Evolutionary conservation across 495 filamentous ascomycete genomes (phyloP), one percentile per base, ranked within the genome.

Genomic region (Daldinia caldariorum): DNA sequence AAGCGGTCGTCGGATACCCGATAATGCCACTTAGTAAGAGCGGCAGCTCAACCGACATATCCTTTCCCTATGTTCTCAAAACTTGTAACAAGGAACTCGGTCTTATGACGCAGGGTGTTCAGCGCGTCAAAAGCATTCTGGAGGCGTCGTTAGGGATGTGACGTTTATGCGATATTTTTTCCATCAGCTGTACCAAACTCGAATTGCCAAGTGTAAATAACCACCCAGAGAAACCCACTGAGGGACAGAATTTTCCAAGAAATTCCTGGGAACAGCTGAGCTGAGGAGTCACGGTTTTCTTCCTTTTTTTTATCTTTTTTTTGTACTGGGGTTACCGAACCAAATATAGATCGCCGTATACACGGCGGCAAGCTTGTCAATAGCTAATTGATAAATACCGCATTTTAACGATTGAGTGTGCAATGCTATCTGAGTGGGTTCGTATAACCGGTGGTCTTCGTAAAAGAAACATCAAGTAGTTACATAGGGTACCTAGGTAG

Each of bases 231-330:
- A 58, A 34, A 58, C 51, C 63, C 37, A 38, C 60, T 58, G 20
- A 61, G 62, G 59, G 61, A 54, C 41, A 54, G 49, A 60, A 59
- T 54, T 60, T 72, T 61, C 35, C 58, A 58, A 62, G 57, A 66
- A 58, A 71, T 31, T 47, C 63, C 70, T 65, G 61, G 72, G 56
- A 63, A 68, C 72, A 76, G 72, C 74, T 71, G 74, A 66, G 50
- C 71, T 74, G 69, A 60, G 69, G 72, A 63, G 61, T 74, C 74
- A 35, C 47, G 63, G 66, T 32, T 57, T 71, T 71, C 6, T 35
- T 35, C 22, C 53, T 71, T 71, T 35, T 35, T 35, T 10, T 35
- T 3, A 10, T 7, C 34, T 32, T 57, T 71, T 71, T 53, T 32
- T 32, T 53, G 31, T 68, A 69, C 43, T 34, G 18, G 34, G 55